Percentiles rank a stretch among this genome's conserved stretches.
Evolutionary conservation across 2,329 filamentous ascomycete genomes (phyloP).

Genomic region (Exophiala sideris): DNA sequence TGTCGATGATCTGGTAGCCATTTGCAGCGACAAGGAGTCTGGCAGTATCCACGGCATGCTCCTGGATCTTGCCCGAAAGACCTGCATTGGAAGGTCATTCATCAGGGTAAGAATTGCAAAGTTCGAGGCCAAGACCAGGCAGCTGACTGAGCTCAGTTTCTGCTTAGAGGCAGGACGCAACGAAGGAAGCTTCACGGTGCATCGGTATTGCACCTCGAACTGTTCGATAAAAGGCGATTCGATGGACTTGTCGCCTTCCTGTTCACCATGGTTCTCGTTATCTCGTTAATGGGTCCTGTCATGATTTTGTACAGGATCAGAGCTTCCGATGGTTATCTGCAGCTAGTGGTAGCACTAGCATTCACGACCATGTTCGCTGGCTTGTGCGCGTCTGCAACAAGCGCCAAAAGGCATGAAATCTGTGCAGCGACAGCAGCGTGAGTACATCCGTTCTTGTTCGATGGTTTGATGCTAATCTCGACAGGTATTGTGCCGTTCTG

Average conservation of each 20-base stretch:
- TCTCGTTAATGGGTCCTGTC: conserved; percentile 11
- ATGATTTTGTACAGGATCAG: conserved; percentile 10
- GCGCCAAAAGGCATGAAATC: conserved; percentile 15
- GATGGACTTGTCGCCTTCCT: conserved; percentile 9
- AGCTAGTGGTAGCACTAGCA: conserved; percentile 3
- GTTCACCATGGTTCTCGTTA: conserved; percentile 10
- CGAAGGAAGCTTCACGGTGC: not conserved
- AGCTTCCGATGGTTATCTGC: conserved; percentile 7
- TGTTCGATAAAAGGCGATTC: conserved; percentile 13
- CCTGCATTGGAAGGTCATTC: not conserved
- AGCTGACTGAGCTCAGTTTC: not conserved
- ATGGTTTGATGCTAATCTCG: not conserved
- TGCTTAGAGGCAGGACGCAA: conserved; percentile 5
- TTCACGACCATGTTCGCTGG: conserved; percentile 10
- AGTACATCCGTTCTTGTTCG: not conserved
- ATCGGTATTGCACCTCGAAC: not conserved
- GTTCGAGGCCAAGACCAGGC: not conserved
- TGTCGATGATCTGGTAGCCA: conserved; percentile 12
- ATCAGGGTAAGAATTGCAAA: not conserved
- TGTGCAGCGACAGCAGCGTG: conserved; percentile 15
- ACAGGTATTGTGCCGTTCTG: conserved; percentile 18
- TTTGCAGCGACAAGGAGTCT: conserved; percentile 8
- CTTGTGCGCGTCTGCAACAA: conserved; percentile 13
- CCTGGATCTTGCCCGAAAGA: not conserved
- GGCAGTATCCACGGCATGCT: conserved; percentile 9